Conservation (phyloP, 1,139 yeast genomes). For the Barnettozyma hawaiiensis region DNA sequence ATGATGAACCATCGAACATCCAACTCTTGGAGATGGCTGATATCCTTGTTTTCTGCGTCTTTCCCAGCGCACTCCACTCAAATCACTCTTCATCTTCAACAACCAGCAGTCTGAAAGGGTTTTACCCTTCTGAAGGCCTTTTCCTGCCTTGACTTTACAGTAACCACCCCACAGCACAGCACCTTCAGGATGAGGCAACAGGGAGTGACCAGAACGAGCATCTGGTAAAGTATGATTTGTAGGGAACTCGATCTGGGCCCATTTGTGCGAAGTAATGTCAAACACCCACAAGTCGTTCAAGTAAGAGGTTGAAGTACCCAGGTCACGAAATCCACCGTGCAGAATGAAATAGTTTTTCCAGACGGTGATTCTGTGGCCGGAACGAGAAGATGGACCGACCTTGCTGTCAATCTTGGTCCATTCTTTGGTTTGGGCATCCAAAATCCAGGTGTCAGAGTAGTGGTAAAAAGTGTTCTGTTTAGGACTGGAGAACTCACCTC, state of each 20-base stretch:
- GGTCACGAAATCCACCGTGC: constrained; percentile 91
- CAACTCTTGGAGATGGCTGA: constrained; percentile 90
- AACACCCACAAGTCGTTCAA: constrained; percentile 87
- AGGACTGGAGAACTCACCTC: constrained; percentile 96
- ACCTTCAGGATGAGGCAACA: constrained; percentile 79
- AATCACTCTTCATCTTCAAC: constrained; percentile 80
- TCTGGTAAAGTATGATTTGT: constrained; percentile 78
- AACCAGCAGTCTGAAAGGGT: constrained; percentile 87
- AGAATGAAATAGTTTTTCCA: constrained; percentile 88
- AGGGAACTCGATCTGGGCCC: constrained; percentile 89
- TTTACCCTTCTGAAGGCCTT: constrained; percentile 88
- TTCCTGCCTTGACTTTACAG: constrained; percentile 85
- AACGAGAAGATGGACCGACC: constrained; percentile 76
- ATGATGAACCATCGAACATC: constrained; percentile 84
- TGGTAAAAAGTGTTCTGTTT: constrained; percentile 95
- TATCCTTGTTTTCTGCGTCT: constrained; percentile 84
- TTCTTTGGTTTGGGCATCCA: constrained; percentile 78
- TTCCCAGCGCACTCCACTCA: constrained; percentile 80
- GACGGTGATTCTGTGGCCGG: constrained; percentile 84
- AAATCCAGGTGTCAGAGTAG: constrained; percentile 92
- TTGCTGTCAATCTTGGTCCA: constrained; percentile 84
- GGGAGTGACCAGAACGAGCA: constrained; percentile 89
- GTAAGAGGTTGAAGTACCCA: constrained; percentile 80
- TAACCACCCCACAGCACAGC: constrained; percentile 91
- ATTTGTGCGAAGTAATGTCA: constrained; percentile 81